Evolutionary conservation across 768 basidiomycete genomes (phyloP).

Genomic region (Agaricus subrufescens): DNA sequence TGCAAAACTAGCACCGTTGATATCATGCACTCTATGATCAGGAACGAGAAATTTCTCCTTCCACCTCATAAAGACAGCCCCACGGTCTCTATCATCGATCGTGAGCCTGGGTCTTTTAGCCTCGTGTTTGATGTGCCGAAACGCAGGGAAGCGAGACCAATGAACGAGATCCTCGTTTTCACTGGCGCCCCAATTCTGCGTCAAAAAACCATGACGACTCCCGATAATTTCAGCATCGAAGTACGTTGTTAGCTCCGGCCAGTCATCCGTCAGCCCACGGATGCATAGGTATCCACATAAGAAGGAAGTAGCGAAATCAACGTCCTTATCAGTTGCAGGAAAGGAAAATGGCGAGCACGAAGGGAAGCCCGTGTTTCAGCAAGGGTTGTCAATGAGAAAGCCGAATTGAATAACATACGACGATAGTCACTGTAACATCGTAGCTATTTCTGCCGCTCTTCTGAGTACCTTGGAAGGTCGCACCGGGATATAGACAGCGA

Average conservation of each 20-base stretch:
- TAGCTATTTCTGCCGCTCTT: conserved; percentile 92
- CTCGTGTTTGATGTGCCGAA: conserved; percentile 76
- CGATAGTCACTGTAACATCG: conserved; percentile 89
- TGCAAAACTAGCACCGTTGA: conserved; percentile 93
- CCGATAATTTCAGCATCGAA: conserved; percentile 98
- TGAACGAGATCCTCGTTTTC: conserved; percentile 92
- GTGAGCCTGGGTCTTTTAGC: conserved; percentile 75
- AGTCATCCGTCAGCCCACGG: conserved; percentile 87
- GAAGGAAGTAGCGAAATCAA: conserved; percentile 81
- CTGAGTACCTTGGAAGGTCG: conserved; percentile 86
- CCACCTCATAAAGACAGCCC: conserved; percentile 93
- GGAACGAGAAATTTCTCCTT: conserved; percentile 97
- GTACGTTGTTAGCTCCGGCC: conserved; percentile 94
- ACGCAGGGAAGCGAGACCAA: conserved; percentile 91
- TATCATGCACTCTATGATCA: conserved; percentile 88
- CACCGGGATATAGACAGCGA: conserved; percentile 84
- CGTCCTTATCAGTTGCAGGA: conserved; percentile 53
- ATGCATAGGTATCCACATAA: conserved; percentile 93
- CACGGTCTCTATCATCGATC: conserved; percentile 70
- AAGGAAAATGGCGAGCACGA: background rate
- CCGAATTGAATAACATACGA: conserved; percentile 51
- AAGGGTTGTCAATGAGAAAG: background rate
- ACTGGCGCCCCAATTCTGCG: conserved; percentile 85
- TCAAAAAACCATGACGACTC: conserved; percentile 84
- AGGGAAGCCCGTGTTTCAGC: background rate